phyloP scores from a whole-genome alignment of 2,329 filamentous ascomycete genomes.

The Penicillium nordicum region DNA sequence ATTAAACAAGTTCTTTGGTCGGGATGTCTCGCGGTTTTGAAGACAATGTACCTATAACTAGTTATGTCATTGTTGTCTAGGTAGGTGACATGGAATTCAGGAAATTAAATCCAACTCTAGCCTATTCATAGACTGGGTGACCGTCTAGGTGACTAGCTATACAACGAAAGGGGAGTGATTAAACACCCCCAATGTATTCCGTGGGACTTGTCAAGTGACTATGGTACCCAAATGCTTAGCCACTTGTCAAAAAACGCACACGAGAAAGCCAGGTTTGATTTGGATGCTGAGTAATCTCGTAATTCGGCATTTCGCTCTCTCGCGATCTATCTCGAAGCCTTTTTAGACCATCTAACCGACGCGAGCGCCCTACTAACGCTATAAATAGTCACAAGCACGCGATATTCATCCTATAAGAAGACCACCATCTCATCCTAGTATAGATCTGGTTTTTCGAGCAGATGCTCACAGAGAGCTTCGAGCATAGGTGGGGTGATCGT shows the following conservation, averaged over 20 bases:
- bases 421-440: too few species aligned
- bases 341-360: too few species aligned
- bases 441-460: too few species aligned
- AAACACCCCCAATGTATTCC: neutral
- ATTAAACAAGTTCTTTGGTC: slow-evolving; percentile 43
- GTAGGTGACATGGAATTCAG: neutral
- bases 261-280: neutral
- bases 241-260: neutral
- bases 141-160: neutral
- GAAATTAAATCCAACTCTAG: neutral
- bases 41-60: too few species aligned
- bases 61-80: neutral
- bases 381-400: too few species aligned
- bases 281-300: neutral
- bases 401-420: too few species aligned
- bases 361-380: too few species aligned
- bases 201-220: neutral
- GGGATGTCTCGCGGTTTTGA: slow-evolving; percentile 44
- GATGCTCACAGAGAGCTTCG: too few species aligned
- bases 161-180: neutral
- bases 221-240: neutral
- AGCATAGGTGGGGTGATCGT: too few species aligned
- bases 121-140: neutral
- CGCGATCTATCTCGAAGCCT: too few species aligned
- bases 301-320: too few species aligned